Evolutionary conservation across 345 rosid genomes (phyloP), one percentile per base, ranked within the genome.

Genomic region (Erodium maritimum): DNA sequence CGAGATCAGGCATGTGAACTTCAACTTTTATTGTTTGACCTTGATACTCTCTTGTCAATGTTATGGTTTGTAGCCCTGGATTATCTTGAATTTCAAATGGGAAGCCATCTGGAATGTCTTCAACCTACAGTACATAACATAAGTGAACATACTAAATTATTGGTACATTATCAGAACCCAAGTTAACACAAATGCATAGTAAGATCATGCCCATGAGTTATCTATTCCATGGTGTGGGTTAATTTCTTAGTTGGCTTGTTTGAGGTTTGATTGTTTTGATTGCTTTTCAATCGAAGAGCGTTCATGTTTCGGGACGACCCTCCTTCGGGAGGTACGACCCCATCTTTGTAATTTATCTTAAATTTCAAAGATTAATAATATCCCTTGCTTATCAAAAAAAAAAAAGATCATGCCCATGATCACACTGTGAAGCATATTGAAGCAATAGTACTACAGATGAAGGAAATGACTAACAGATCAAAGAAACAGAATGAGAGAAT

Each of bases 1-100:
- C n/a, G 58, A 86, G 90, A 73, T 86, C 88, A 19, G 90, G 84
- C 96, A 88, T 88, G 66, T 80, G 81, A 61, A 91, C 95, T 57
- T 85, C 89, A 60, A 89, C 84, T 57, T 71, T 78, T 25, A 89
- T 73, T 23, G 64, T 73, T 67, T 89, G 96, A 42, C 87, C 94
- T 62, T 83, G 60, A 51, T 77, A 86, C 16, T 91, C 80, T 64
- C 95, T 82, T 12, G 74, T 77, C 73, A 91, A 67, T 1, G 68
- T 80, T 34, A 84, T 55, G 2, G 71, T 79, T 69, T 83, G 87
- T 6, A 62, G 68, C 56, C 96, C 99, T 1, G 82, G 78, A 50
- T 69, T 72, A 56, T 93, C 96, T 63, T 85, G 91, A 61, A 93
- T 75, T 67, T 80, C 71, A 66, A 93, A 86, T 53, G 96, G 95